Conservation (phyloP, 371 early-diverging fungal species). For the Mucor plumbeus region DNA sequence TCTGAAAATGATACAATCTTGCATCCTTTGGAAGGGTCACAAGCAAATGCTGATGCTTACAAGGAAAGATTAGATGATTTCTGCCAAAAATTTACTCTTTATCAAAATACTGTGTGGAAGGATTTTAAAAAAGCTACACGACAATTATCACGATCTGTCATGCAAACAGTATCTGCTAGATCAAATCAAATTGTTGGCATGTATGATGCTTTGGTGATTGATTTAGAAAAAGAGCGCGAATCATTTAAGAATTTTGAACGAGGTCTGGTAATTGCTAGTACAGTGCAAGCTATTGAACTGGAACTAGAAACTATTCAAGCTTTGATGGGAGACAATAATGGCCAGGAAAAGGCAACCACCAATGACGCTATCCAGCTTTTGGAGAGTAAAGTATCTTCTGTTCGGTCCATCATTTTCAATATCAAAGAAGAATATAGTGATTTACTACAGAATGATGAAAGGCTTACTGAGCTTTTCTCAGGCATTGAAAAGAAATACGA, state of each 20-base stretch:
- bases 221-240: constrained; percentile 24
- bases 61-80: constrained; percentile 10
- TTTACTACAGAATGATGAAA: constrained; percentile 25
- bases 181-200: constrained; percentile 12
- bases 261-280: constrained; percentile 33
- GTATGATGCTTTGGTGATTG: constrained; percentile 7
- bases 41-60: constrained; percentile 14
- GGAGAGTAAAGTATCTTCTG: constrained; percentile 41
- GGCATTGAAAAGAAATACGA: constrained; percentile 37
- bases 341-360: constrained; percentile 33
- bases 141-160: constrained; percentile 26
- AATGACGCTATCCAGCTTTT: constrained; percentile 41
- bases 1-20: background rate
- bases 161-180: constrained; percentile 11
- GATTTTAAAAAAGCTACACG: constrained; percentile 23
- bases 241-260: constrained; percentile 34
- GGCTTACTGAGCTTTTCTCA: constrained; percentile 28
- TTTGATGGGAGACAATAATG: constrained; percentile 35
- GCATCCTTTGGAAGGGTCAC: constrained; percentile 37
- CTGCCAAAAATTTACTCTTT: constrained; percentile 13
- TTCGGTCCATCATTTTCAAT: constrained; percentile 34
- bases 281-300: constrained; percentile 36
- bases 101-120: constrained; percentile 35
- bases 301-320: constrained; percentile 49
- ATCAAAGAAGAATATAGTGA: constrained; percentile 40